phyloP scores from a whole-genome alignment of 768 basidiomycete species.

The Russula foetens region DNA sequence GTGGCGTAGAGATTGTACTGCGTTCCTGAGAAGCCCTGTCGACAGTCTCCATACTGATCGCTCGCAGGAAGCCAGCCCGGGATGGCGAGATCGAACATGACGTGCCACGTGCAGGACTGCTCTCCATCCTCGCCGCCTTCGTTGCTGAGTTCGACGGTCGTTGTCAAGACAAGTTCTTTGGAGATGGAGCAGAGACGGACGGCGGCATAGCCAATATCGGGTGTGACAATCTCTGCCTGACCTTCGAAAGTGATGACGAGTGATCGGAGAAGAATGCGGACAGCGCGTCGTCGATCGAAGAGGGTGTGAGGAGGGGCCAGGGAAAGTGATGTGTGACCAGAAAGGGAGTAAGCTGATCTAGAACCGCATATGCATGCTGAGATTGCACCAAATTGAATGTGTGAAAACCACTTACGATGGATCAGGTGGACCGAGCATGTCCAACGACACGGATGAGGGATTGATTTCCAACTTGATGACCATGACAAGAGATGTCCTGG shows the following conservation, averaged over 20 bases:
- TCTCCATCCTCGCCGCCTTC: slow-evolving; percentile 52
- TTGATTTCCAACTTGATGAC: slow-evolving; percentile 56
- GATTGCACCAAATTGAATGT: background rate
- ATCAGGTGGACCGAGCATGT: slow-evolving; percentile 67
- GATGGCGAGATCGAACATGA: slow-evolving; percentile 74
- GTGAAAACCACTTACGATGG: slow-evolving; percentile 39
- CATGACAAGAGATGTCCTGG: slow-evolving; percentile 34
- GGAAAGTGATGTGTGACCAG: slow-evolving; percentile 67
- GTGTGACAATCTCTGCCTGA: slow-evolving; percentile 66
- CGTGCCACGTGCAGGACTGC: slow-evolving; percentile 59
- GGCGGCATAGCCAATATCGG: slow-evolving; percentile 56
- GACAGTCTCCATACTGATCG: slow-evolving; percentile 33
- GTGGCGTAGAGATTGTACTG: slow-evolving; percentile 64
- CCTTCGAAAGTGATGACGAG: slow-evolving; percentile 78
- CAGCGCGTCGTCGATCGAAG: slow-evolving; percentile 44
- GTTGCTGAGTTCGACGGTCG: slow-evolving; percentile 53
- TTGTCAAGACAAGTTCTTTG: slow-evolving; percentile 49
- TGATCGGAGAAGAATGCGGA: slow-evolving; percentile 55
- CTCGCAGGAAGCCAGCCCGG: slow-evolving; percentile 85
- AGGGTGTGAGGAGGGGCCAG: slow-evolving; percentile 49
- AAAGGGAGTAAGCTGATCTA: slow-evolving; percentile 85
- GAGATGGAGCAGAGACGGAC: slow-evolving; percentile 60
- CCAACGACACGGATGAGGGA: slow-evolving; percentile 46
- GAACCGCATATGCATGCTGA: background rate
- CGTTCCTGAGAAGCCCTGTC: slow-evolving; percentile 41